phyloP scores from a whole-genome alignment of 2,329 filamentous ascomycete species.

The Calonectria montana region DNA sequence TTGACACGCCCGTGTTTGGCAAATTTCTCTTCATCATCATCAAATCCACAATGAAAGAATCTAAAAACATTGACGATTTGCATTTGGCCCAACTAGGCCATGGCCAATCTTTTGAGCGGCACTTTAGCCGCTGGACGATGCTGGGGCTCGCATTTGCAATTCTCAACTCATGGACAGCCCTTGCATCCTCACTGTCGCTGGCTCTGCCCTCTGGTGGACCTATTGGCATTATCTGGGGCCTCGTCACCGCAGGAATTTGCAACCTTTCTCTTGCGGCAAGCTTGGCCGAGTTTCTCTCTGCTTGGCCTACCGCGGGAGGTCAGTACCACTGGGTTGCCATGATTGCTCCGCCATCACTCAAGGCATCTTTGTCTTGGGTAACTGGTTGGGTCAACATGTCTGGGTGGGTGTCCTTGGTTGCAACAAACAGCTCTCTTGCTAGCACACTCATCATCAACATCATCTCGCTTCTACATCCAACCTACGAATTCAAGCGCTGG shows the following conservation, averaged over 20 bases:
- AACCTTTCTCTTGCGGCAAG: conserved; percentile 67
- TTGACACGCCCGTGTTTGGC: too few species aligned
- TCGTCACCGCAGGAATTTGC: conserved; percentile 48
- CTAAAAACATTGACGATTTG: conserved; percentile 6
- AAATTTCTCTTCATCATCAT: not conserved
- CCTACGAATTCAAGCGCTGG: conserved; percentile 69
- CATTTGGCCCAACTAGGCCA: conserved; percentile 23
- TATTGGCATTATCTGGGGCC: conserved; percentile 77
- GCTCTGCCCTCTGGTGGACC: conserved; percentile 69
- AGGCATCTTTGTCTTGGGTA: conserved; percentile 44
- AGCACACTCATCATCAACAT: conserved; percentile 75
- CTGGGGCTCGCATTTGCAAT: conserved; percentile 59
- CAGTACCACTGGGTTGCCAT: conserved; percentile 80
- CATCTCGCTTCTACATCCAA: conserved; percentile 69
- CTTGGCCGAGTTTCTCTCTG: conserved; percentile 76
- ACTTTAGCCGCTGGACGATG: conserved; percentile 46
- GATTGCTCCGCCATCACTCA: conserved; percentile 32
- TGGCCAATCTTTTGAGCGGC: conserved; percentile 20
- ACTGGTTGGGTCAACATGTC: conserved; percentile 73
- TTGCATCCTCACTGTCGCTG: conserved; percentile 57
- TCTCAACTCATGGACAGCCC: conserved; percentile 59
- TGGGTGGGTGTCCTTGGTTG: conserved; percentile 73
- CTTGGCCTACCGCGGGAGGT: conserved; percentile 68
- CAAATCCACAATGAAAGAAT: conserved; percentile 5
- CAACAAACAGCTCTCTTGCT: conserved; percentile 75